Percentiles rank a stretch among this genome's conserved stretches.
Conservation (phyloP, 495 filamentous ascomycete species). For the Bacidia gigantensis region DNA sequence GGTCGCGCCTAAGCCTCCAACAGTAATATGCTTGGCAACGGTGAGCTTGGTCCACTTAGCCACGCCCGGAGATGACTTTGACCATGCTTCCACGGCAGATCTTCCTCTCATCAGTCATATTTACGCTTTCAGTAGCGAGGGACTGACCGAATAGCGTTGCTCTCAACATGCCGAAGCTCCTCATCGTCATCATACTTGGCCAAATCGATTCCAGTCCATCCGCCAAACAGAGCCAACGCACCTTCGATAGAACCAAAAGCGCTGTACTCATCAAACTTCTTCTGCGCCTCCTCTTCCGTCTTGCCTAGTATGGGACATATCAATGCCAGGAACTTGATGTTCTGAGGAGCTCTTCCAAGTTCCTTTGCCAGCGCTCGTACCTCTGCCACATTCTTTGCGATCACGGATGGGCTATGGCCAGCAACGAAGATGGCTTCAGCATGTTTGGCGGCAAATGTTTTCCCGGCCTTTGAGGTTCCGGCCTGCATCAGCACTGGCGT, state of each 20-base stretch:
- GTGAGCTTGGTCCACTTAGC: conserved; percentile 51
- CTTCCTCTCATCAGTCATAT: conserved; percentile 10
- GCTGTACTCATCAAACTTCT: conserved; percentile 37
- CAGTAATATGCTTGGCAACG: conserved; percentile 44
- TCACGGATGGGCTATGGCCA: conserved; percentile 33
- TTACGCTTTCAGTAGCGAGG: background rate
- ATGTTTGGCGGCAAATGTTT: conserved; percentile 48
- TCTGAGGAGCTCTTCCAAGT: conserved; percentile 33
- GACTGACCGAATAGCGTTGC: conserved; percentile 45
- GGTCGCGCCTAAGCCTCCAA: conserved; percentile 41
- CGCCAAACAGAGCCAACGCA: conserved; percentile 42
- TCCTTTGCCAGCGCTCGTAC: conserved; percentile 33
- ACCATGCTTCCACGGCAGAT: conserved; percentile 36
- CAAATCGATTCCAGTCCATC: conserved; percentile 45
- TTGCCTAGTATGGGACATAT: conserved; percentile 37
- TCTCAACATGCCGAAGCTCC: conserved; percentile 44
- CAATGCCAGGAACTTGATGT: conserved; percentile 40
- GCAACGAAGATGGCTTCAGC: conserved; percentile 41
- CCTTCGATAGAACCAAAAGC: conserved; percentile 39
- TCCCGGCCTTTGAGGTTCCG: conserved; percentile 48
- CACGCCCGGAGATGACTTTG: conserved; percentile 30
- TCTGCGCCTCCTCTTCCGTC: conserved; percentile 40
- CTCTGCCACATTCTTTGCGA: conserved; percentile 36
- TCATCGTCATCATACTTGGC: conserved; percentile 40
- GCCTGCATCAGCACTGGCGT: conserved; percentile 54